Conservation (phyloP, 1,284 basidiomycete species). For the Austroboletus novae-zelandiae region DNA sequence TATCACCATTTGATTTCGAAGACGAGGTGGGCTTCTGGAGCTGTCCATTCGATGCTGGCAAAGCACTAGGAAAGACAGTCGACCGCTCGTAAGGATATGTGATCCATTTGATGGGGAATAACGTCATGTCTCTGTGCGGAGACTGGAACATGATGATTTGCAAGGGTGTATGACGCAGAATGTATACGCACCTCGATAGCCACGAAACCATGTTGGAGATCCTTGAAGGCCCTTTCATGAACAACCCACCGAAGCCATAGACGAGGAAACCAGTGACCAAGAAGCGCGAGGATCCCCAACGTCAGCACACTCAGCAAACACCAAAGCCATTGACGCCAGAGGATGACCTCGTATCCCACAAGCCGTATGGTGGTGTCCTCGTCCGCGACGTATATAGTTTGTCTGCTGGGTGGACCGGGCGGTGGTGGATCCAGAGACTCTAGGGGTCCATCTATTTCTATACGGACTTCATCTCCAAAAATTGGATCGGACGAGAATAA, state of each 20-base stretch:
- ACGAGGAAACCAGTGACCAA: slow-evolving; percentile 92
- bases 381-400: slow-evolving; percentile 86
- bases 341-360: slow-evolving; percentile 80
- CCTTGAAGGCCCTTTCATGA: slow-evolving; percentile 79
- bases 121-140: slow-evolving; percentile 75
- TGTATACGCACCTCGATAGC: slow-evolving; percentile 79
- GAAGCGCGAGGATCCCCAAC: slow-evolving; percentile 75
- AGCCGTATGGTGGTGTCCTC: slow-evolving; percentile 91
- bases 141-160: slow-evolving; percentile 47
- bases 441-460: slow-evolving; percentile 70
- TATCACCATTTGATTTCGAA: slow-evolving; percentile 24
- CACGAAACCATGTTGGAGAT: slow-evolving; percentile 70
- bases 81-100: slow-evolving; percentile 76
- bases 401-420: slow-evolving; percentile 75
- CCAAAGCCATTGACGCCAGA: slow-evolving; percentile 73
- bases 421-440: slow-evolving; percentile 64
- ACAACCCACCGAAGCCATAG: slow-evolving; percentile 90
- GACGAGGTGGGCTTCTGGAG: slow-evolving; percentile 25
- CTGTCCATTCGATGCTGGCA: slow-evolving; percentile 21
- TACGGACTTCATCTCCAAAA: slow-evolving; percentile 76
- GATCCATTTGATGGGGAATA: slow-evolving; percentile 69
- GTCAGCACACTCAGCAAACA: slow-evolving; percentile 66
- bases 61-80: slow-evolving; percentile 64
- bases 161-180: neutral
- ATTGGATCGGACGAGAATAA: slow-evolving; percentile 71